These are phyloP conservation scores for Petunia secreta DNA, from an alignment of 257 asterid genomes.

Conservation along the genomic window DNA sequence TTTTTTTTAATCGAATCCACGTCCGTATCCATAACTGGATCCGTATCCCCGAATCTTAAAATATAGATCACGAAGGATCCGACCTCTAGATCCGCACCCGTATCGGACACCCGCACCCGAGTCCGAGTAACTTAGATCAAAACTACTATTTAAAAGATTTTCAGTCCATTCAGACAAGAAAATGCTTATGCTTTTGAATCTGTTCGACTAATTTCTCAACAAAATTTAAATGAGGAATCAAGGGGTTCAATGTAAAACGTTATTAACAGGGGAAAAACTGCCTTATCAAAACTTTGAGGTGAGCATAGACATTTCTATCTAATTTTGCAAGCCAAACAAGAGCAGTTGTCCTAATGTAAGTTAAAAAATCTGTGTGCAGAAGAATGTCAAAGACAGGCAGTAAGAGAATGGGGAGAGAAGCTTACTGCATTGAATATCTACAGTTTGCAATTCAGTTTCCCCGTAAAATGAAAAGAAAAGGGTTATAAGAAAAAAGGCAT, in stretches of 20 bases:
- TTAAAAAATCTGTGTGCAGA: background rate
- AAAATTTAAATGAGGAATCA: background rate
- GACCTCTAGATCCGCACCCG: no score
- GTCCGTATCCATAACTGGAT: no score
- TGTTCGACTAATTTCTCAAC: constrained; percentile 1
- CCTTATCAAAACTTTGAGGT: background rate
- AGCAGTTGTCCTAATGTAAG: background rate
- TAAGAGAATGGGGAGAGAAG: constrained; percentile 3
- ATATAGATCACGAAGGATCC: no score
- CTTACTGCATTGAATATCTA: background rate
- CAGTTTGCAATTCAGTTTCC: background rate
- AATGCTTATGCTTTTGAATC: background rate
- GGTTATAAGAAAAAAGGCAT: background rate
- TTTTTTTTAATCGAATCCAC: no score
- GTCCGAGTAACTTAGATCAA: no score
- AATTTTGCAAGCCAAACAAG: constrained; percentile 13
- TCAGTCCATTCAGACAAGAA: background rate
- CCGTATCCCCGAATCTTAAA: no score
- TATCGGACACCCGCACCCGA: no score
- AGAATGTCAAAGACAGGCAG: background rate
- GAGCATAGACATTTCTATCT: background rate
- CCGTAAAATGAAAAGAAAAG: background rate
- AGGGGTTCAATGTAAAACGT: constrained; percentile 9
- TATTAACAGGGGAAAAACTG: background rate
- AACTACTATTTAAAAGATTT: background rate